Evolutionary conservation across 257 asterid genomes (phyloP).

Genomic region (Plantago ovata): DNA sequence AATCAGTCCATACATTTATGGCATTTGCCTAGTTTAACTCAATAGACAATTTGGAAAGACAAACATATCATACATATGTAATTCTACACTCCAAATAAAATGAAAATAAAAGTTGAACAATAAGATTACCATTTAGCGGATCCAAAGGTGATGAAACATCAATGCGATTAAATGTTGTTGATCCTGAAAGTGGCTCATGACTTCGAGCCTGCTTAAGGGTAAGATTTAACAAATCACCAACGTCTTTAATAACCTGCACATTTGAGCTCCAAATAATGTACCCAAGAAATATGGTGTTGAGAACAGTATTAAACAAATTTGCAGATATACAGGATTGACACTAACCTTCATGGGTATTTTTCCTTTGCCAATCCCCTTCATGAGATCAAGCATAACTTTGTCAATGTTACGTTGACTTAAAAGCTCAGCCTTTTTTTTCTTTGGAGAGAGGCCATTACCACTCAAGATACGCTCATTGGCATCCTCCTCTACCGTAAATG

Average conservation of each 20-base stretch:
- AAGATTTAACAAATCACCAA: constrained; percentile 64
- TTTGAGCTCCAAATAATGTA: constrained; percentile 18
- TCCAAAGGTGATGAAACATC: constrained; percentile 61
- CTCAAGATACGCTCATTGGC: constrained; percentile 32
- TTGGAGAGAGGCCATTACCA: constrained; percentile 44
- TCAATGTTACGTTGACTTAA: constrained; percentile 58
- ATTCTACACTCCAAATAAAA: constrained; percentile 3
- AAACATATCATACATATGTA: constrained; percentile 2
- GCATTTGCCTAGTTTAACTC: neutral
- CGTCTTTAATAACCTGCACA: constrained; percentile 83
- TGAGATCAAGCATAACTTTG: constrained; percentile 75
- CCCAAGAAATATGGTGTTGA: constrained; percentile 5
- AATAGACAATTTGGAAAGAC: neutral
- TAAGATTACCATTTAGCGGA: constrained; percentile 69
- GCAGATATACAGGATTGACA: constrained; percentile 11
- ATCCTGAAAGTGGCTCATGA: constrained; percentile 83
- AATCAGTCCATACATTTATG: neutral
- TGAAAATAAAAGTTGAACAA: constrained; percentile 6
- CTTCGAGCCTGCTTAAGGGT: constrained; percentile 72
- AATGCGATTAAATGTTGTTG: constrained; percentile 84
- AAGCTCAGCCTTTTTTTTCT: constrained; percentile 58
- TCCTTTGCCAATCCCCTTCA: constrained; percentile 80
- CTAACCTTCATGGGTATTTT: constrained; percentile 82
- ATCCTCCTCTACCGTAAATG: constrained; percentile 79
- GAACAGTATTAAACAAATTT: constrained; percentile 6